Evolutionary conservation across 108 stramenopile species (phyloP).

Genomic region (Phaeodactylum tricornutum): DNA sequence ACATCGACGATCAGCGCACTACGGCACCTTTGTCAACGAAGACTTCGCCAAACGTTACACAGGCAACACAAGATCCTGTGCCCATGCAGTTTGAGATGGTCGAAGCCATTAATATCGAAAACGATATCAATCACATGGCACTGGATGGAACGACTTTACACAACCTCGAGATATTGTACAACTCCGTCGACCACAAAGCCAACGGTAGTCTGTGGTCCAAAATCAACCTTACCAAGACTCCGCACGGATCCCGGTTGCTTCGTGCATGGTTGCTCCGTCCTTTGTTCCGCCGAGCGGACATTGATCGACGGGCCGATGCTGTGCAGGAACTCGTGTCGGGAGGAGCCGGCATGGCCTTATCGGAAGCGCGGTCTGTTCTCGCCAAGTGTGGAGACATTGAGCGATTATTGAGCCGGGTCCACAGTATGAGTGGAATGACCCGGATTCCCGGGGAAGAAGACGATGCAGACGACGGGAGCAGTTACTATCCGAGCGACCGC

Average conservation of each 20-base stretch:
- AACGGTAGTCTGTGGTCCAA: conserved; percentile 85
- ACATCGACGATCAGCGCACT: not conserved
- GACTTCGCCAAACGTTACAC: not conserved
- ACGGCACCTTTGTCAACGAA: not conserved
- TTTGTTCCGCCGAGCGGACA: conserved; percentile 74
- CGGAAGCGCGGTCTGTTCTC: conserved; percentile 47
- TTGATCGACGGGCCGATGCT: conserved; percentile 88
- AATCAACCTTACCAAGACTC: conserved; percentile 83
- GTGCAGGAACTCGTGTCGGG: conserved; percentile 84
- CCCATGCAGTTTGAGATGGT: not conserved
- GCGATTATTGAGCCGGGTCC: conserved; percentile 84
- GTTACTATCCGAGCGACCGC: conserved; percentile 85
- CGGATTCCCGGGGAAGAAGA: not conserved
- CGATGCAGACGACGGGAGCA: conserved; percentile 12
- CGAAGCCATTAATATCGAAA: conserved; percentile 13
- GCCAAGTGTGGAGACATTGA: conserved; percentile 89
- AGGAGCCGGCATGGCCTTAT: conserved; percentile 58
- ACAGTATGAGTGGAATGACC: conserved; percentile 63
- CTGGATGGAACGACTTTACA: conserved; percentile 93
- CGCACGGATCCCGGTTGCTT: conserved; percentile 89
- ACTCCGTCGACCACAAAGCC: conserved; percentile 51
- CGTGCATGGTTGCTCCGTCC: conserved; percentile 94
- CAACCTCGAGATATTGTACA: conserved; percentile 92
- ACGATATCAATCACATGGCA: conserved; percentile 66
- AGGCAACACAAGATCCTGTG: not conserved